A percentile compares a stretch with the other conserved stretches of the same genome.
Evolutionary conservation across 169 alveolate species (phyloP).

Genomic region (Ichthyophthirius multifiliis): DNA sequence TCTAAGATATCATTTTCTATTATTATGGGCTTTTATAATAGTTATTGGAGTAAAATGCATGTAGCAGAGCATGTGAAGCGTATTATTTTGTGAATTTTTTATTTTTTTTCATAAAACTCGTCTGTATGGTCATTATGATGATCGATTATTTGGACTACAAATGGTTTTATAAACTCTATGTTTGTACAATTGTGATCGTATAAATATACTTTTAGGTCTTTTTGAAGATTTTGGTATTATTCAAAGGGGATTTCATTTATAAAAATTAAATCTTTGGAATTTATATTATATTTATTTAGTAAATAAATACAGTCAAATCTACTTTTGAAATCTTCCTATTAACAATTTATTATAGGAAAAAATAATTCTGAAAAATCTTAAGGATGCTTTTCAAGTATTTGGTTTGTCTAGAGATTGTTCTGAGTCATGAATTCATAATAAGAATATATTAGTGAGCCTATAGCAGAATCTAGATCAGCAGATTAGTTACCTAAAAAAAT

Average conservation of each 20-base stretch:
- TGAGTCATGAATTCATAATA: neutral
- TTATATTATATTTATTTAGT: neutral
- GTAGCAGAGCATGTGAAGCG: neutral
- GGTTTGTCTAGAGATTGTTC: too few relatives aligned
- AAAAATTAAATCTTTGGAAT: neutral
- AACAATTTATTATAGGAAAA: neutral
- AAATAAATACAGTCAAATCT: neutral
- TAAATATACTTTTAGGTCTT: neutral
- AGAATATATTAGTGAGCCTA: neutral
- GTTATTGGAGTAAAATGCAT: neutral
- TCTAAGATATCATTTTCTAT: neutral
- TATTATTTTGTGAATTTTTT: neutral
- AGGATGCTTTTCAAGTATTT: neutral
- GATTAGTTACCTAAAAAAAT: neutral
- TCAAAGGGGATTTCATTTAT: neutral
- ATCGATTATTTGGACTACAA: neutral
- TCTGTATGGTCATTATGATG: neutral
- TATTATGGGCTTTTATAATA: too few relatives aligned
- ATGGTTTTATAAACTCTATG: neutral
- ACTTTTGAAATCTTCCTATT: neutral
- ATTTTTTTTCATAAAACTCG: neutral
- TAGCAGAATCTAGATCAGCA: neutral
- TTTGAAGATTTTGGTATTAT: neutral
- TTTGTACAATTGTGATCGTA: constrained; percentile 4
- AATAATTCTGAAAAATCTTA: neutral